These are phyloP conservation scores for Pontederia crassipes DNA, from an alignment of 176 grass and related monocot genomes.

Conservation along the genomic window DNA sequence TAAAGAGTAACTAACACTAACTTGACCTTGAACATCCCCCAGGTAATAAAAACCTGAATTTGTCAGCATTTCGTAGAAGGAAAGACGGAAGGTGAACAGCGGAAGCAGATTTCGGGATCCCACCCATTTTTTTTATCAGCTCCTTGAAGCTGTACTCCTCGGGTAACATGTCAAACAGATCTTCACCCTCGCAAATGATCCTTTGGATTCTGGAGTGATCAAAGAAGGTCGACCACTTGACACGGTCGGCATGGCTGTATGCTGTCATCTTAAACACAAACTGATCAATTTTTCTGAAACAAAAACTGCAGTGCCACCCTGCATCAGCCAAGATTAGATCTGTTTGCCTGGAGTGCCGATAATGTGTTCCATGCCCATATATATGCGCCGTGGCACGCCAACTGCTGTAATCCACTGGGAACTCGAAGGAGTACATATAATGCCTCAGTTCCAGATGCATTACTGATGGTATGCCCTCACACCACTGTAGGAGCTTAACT, in stretches of 20 bases:
- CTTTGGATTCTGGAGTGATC: slow-evolving; percentile 69
- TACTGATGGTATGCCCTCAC: slow-evolving; percentile 74
- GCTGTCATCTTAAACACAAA: slow-evolving; percentile 95
- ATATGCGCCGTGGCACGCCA: slow-evolving; percentile 73
- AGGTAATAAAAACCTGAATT: slow-evolving; percentile 75
- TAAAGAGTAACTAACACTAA: too few relatives aligned
- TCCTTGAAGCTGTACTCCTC: slow-evolving; percentile 88
- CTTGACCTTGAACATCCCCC: slow-evolving; percentile 74
- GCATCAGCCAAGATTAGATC: slow-evolving; percentile 68
- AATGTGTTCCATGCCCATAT: slow-evolving; percentile 42
- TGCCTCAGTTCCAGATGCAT: slow-evolving; percentile 92
- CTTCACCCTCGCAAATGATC: slow-evolving; percentile 76
- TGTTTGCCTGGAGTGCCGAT: slow-evolving; percentile 74
- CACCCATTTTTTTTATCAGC: slow-evolving; percentile 78
- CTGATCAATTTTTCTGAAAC: slow-evolving; percentile 74
- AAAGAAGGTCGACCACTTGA: slow-evolving; percentile 45
- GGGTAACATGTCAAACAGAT: slow-evolving; percentile 93
- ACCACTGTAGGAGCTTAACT: slow-evolving; percentile 75
- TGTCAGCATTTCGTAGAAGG: slow-evolving; percentile 57
- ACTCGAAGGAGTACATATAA: slow-evolving; percentile 94
- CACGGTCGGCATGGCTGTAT: slow-evolving; percentile 83
- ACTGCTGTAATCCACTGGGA: slow-evolving; percentile 62
- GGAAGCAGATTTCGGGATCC: slow-evolving; percentile 53
- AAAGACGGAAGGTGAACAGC: slow-evolving; percentile 74
- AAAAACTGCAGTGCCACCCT: slow-evolving; percentile 97